phyloP scores from a whole-genome alignment of 2,329 filamentous ascomycete genomes.

The Metarhizium sp. region DNA sequence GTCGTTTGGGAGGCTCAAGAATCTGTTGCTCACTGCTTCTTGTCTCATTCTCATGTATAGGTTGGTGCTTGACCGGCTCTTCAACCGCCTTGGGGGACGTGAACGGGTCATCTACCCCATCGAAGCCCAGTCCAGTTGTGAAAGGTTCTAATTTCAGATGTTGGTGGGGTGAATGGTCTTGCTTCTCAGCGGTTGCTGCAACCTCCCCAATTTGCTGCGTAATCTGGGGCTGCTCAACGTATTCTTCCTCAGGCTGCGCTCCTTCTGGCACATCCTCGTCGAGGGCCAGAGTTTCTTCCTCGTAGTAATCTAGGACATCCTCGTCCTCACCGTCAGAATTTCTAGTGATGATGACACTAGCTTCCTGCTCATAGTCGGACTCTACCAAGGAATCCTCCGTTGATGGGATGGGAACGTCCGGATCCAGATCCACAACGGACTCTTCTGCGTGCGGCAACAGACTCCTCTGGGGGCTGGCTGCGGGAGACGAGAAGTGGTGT shows the following conservation, averaged over 20 bases:
- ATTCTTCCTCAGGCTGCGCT: neutral
- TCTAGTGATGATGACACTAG: slow-evolving; percentile 58
- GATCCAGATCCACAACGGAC: slow-evolving; percentile 46
- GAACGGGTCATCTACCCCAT: neutral
- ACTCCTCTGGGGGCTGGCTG: slow-evolving; percentile 46
- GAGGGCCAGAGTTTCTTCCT: slow-evolving; percentile 49
- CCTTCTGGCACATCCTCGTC: slow-evolving; percentile 31
- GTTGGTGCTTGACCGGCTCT: neutral
- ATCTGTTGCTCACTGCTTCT: slow-evolving; percentile 23
- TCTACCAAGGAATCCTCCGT: slow-evolving; percentile 61
- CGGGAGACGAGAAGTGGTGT: slow-evolving; percentile 54
- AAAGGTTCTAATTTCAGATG: slow-evolving; percentile 3
- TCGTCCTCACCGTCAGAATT: slow-evolving; percentile 46
- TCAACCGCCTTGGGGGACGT: neutral
- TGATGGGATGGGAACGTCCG: slow-evolving; percentile 82
- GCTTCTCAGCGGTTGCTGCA: neutral
- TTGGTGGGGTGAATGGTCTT: slow-evolving; percentile 13
- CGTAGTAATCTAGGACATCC: slow-evolving; percentile 60
- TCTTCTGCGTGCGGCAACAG: slow-evolving; percentile 26
- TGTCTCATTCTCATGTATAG: slow-evolving; percentile 9
- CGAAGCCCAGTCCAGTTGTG: slow-evolving; percentile 28
- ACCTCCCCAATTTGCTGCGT: neutral
- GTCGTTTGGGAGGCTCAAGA: slow-evolving; percentile 28
- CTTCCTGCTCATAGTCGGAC: slow-evolving; percentile 44
- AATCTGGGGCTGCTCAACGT: neutral